phyloP scores from a whole-genome alignment of 208 protist species.

The Naegleria gruberi region DNA sequence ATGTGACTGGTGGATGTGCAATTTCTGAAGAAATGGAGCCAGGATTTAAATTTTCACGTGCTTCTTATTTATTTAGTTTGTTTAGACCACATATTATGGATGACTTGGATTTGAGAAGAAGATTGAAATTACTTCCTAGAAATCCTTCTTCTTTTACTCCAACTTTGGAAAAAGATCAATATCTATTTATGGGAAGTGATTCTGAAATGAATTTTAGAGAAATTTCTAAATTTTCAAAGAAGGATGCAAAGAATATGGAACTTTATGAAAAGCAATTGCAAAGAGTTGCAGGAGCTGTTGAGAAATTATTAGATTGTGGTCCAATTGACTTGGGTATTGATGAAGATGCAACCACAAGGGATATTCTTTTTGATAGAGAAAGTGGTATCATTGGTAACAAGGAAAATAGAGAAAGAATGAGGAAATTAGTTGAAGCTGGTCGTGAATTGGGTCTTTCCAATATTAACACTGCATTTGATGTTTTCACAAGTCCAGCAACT shows the following conservation, averaged over 20 bases:
- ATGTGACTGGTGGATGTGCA: slow-evolving; percentile 31
- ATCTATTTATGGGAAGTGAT: slow-evolving; percentile 41
- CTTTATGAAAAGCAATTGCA: slow-evolving; percentile 38
- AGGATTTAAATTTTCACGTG: slow-evolving; percentile 54
- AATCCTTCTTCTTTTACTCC: slow-evolving; percentile 49
- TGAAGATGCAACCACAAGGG: neutral
- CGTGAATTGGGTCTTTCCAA: neutral
- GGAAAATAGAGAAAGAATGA: neutral
- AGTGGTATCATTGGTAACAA: neutral
- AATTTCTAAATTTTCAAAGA: slow-evolving; percentile 41
- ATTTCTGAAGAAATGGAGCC: slow-evolving; percentile 46
- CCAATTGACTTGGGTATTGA: slow-evolving; percentile 20
- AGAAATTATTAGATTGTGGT: slow-evolving; percentile 12
- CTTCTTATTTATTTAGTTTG: slow-evolving; percentile 46
- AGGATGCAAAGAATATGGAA: slow-evolving; percentile 38
- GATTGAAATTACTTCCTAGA: slow-evolving; percentile 31
- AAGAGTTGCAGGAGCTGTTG: neutral
- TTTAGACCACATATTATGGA: slow-evolving; percentile 42
- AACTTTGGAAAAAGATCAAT: slow-evolving; percentile 27
- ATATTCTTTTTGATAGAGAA: neutral
- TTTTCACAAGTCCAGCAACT: neutral
- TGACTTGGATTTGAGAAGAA: slow-evolving; percentile 43
- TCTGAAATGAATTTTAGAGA: slow-evolving; percentile 18
- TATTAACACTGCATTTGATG: neutral
- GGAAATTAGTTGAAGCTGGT: neutral